Base-by-base conservation (phyloP, 2,329 filamentous ascomycete genomes). In the Alternaria triticimaculans region DNA sequence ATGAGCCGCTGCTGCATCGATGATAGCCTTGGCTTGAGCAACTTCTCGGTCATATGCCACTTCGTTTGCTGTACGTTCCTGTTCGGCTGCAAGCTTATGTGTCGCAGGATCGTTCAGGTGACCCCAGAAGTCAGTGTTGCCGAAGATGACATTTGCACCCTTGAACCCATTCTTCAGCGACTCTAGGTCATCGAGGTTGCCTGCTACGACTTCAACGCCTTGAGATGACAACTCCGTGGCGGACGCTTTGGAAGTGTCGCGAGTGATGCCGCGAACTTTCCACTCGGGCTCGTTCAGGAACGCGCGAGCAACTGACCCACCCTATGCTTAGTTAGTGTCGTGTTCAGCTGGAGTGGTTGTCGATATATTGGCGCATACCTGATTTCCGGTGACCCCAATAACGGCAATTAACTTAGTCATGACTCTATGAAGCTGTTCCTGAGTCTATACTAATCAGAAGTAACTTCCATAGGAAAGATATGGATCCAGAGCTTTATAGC, bases 41-140 rank as follows among this genome's bases (percentile, higher is more conserved):
- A 71, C 64, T 70, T 85, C 83, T 15, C 67, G 43, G 60, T 67
- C 76, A 66, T 77, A 75, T 9, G 79, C 76, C 0, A 82, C 72
- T 41, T 78, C 71, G 7, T 80, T 75, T 5, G 73, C 58, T 0
- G 59, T 68, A 2, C 63, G 30, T 5, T 81, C 77, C 3, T 68
- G 58, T 23, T 67, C 53, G 63, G 67, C 37, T 76, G 76, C 57
- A 18, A 59, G 26, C 37, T 59, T 33, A 26, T 59, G 49, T 26
- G 57, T 59, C 41, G 57, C 37, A 12, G 57, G 57, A 25, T 53
- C 57, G 11, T 33, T 55, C 15, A 59, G 33, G 20, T 59, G 57
- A 15, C 37, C 57, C 68, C 76, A 84, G 74, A 80, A 83, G 69
- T 84, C 78, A 0, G 80, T 83, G 5, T 78, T 71, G 9, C 74